phyloP scores from a whole-genome alignment of 306 rosid genomes.

The Echinosophora koreensis region DNA sequence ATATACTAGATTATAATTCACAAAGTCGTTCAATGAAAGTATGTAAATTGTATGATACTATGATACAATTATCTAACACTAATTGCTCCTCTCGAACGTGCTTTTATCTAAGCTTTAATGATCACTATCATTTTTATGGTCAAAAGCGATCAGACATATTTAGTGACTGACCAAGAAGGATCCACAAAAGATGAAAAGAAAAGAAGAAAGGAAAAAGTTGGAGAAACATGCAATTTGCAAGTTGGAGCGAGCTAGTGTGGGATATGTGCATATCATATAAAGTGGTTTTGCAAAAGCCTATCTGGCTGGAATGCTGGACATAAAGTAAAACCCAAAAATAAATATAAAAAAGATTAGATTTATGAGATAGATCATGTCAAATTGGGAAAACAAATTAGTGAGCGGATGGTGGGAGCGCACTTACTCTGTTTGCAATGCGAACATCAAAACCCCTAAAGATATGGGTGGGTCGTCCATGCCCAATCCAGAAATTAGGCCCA shows the following conservation, averaged over 20 bases:
- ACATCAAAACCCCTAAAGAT: constrained; percentile 3
- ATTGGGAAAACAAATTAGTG: constrained; percentile 21
- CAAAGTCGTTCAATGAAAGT: neutral
- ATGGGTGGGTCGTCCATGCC: constrained; percentile 31
- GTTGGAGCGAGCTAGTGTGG: constrained; percentile 26
- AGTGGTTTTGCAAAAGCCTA: constrained; percentile 14
- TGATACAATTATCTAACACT: neutral
- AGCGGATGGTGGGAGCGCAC: constrained; percentile 38
- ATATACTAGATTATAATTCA: neutral
- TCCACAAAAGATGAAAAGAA: constrained; percentile 10
- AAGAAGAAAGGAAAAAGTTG: neutral
- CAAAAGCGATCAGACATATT: constrained; percentile 44
- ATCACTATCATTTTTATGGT: neutral
- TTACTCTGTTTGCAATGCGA: constrained; percentile 10
- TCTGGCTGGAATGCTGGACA: constrained; percentile 2
- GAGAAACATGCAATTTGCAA: constrained; percentile 43
- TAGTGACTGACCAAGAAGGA: constrained; percentile 37
- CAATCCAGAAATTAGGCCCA: constrained; percentile 32
- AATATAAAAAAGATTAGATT: constrained; percentile 16
- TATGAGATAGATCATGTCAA: constrained; percentile 2
- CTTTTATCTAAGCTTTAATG: constrained; percentile 30
- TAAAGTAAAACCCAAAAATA: neutral
- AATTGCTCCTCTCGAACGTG: constrained; percentile 15
- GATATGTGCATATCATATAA: neutral
- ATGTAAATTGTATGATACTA: neutral